These are phyloP conservation scores for Ploettnerulaceae sp. DNA, from an alignment of 2,329 filamentous ascomycete genomes.

Conservation along the genomic window DNA sequence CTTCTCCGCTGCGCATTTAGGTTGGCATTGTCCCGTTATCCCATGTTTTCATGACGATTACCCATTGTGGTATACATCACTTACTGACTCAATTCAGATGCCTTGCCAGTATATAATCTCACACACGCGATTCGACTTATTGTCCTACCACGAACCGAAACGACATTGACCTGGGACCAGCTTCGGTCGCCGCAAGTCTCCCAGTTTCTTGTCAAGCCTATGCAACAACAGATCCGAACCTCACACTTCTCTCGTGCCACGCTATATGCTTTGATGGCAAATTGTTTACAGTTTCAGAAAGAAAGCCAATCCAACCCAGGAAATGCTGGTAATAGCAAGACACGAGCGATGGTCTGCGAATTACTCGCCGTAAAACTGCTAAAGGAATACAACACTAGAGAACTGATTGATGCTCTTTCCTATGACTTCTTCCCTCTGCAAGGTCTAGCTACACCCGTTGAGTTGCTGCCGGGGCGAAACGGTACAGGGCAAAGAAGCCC, in stretches of 20 bases:
- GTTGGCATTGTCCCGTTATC: conserved; percentile 40
- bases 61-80: not conserved
- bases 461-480: conserved; percentile 33
- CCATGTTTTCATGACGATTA: not conserved
- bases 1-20: conserved; percentile 73
- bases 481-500: conserved; percentile 39
- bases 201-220: conserved; percentile 91
- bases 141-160: conserved; percentile 81
- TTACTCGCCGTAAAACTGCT: conserved; percentile 83
- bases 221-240: conserved; percentile 80
- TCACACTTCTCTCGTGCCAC: conserved; percentile 83
- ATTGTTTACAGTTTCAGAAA: conserved; percentile 88
- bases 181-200: conserved; percentile 92
- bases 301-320: conserved; percentile 78
- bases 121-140: conserved; percentile 86
- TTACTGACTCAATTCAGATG: conserved; percentile 64
- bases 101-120: conserved; percentile 81
- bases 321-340: conserved; percentile 77
- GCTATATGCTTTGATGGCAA: conserved; percentile 85
- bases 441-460: conserved; percentile 56
- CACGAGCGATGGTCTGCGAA: conserved; percentile 84
- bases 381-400: conserved; percentile 82
- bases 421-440: conserved; percentile 95
- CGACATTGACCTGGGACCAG: conserved; percentile 90
- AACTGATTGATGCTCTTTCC: conserved; percentile 88